Percentiles rank a stretch among this genome's conserved stretches.
These are phyloP conservation scores for Discostella stelligera DNA, from an alignment of 352 stramenopile species.

Conservation along the genomic window DNA sequence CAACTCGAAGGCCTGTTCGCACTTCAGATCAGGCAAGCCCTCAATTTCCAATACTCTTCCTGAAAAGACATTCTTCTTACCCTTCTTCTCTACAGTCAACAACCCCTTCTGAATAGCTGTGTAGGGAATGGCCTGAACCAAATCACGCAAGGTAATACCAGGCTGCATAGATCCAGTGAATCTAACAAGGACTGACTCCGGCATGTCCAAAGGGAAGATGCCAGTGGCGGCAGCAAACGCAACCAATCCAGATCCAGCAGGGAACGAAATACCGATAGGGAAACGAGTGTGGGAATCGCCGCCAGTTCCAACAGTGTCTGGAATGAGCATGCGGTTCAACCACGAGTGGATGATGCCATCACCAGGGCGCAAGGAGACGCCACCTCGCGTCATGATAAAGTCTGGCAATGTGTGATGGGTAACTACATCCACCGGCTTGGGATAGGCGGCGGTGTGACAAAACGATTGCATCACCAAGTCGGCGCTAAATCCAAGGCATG, in stretches of 20 bases:
- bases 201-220: conserved; percentile 87
- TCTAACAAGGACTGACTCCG: conserved; percentile 84
- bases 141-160: conserved; percentile 85
- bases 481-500: conserved; percentile 85
- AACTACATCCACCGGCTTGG: conserved; percentile 86
- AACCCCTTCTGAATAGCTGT: conserved; percentile 83
- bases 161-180: conserved; percentile 86
- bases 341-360: conserved; percentile 88
- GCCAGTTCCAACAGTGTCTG: conserved; percentile 86
- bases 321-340: conserved; percentile 87
- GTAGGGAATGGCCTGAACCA: conserved; percentile 87
- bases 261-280: conserved; percentile 87
- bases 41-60: conserved; percentile 87
- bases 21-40: conserved; percentile 84
- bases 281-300: conserved; percentile 87
- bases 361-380: conserved; percentile 83
- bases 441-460: conserved; percentile 87
- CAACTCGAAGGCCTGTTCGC: conserved; percentile 87
- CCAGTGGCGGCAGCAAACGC: conserved; percentile 86
- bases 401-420: conserved; percentile 86
- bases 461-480: conserved; percentile 89
- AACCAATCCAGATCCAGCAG: conserved; percentile 84
- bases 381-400: conserved; percentile 85
- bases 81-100: conserved; percentile 85
- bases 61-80: conserved; percentile 88